Conservation (phyloP, 305 asterid species). For the Fraxinus greggii region DNA sequence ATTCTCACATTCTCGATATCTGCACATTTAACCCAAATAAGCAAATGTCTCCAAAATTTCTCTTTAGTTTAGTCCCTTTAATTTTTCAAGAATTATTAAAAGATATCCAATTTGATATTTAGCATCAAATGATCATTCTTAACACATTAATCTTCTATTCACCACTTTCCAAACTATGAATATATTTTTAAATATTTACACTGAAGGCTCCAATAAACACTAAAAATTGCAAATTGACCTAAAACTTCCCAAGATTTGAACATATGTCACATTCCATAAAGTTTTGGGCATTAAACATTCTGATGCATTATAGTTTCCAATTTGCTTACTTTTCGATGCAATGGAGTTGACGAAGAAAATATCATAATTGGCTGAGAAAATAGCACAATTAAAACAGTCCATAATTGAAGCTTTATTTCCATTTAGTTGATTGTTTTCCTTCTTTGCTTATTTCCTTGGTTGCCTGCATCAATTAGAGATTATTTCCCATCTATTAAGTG, state of each 20-base stretch:
- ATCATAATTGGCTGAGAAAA: background rate
- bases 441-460: background rate
- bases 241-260: background rate
- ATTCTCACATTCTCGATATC: background rate
- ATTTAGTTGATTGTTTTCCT: background rate
- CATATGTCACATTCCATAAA: background rate
- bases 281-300: background rate
- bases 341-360: background rate
- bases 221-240: background rate
- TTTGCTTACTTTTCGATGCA: background rate
- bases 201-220: background rate
- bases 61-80: background rate
- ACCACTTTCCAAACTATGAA: background rate
- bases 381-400: background rate
- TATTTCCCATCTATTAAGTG: background rate
- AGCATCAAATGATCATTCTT: background rate
- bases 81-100: background rate
- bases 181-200: background rate
- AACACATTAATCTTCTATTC: background rate
- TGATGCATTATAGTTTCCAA: background rate
- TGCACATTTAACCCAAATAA: background rate
- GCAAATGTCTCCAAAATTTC: background rate
- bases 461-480: background rate
- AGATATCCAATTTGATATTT: background rate
- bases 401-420: background rate